A percentile compares a stretch with the other conserved stretches of the same genome.
phyloP scores from a whole-genome alignment of 116 monocot species.

The Zostera marina region DNA sequence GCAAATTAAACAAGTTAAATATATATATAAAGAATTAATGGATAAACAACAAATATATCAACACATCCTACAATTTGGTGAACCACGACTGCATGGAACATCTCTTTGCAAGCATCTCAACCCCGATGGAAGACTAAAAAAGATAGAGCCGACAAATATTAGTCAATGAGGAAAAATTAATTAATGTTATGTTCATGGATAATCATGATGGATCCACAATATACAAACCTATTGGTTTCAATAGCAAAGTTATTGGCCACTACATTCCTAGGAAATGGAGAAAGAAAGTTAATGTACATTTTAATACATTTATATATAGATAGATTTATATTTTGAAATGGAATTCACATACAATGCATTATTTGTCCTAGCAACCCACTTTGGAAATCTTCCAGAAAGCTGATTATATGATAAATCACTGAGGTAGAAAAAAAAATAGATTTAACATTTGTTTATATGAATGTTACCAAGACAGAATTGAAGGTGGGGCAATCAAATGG shows the following conservation, averaged over 20 bases:
- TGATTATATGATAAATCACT: conserved; percentile 22
- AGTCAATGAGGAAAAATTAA: neutral
- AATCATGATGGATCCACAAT: neutral
- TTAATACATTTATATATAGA: too few species aligned
- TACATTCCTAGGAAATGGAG: conserved; percentile 10
- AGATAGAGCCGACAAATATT: neutral
- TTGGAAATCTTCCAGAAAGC: conserved; percentile 13
- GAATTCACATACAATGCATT: conserved; percentile 14
- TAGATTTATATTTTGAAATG: neutral
- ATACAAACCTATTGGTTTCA: conserved; percentile 38
- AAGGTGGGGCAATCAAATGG: too few species aligned
- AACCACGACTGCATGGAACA: conserved; percentile 43
- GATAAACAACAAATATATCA: neutral
- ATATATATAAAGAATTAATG: neutral
- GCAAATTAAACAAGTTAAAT: conserved; percentile 2
- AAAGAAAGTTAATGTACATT: neutral
- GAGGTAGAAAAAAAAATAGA: neutral
- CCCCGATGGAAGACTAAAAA: conserved; percentile 35
- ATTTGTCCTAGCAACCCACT: conserved; percentile 8
- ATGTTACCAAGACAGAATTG: too few species aligned
- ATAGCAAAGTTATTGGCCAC: conserved; percentile 16
- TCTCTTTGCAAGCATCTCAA: conserved; percentile 68
- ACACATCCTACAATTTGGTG: conserved; percentile 42
- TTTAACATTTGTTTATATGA: too few species aligned
- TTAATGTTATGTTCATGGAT: neutral